Base-by-base conservation (phyloP, 768 basidiomycete species). In the Podaxis mareebaensis region DNA sequence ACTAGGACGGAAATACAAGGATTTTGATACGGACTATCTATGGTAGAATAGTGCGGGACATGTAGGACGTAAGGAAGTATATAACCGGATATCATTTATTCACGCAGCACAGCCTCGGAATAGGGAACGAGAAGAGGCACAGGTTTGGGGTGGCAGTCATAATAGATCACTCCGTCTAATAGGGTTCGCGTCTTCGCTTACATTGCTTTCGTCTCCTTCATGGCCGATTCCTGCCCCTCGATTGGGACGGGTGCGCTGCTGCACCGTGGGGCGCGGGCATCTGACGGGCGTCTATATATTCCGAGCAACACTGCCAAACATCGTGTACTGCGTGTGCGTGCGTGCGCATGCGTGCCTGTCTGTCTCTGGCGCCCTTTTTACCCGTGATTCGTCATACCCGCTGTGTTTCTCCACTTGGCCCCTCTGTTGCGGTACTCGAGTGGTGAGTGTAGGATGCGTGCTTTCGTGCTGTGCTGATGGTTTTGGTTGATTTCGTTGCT, bases 231-330 rank as follows among this genome's bases (percentile, higher is more conserved):
- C 49, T 51, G 49, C 12, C 12, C 49, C 49, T 51, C 24, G 49
- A 51, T 12, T 51, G 20, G 8, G 3, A 5, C 13, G 1, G 26
- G 24, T 24, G 7, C 22, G 8, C 24, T 24, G 13, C 20, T 30
- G 30, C 17, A 10, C 28, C 17, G 17, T 33, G 15, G 30, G 15
- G 24, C 33, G n/a, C 54, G 54, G 54, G 54, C 36, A 17, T 22
- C 54, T 55, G 24, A 51, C 22, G 22, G 24, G 49, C 49, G n/a
- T 22, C 13, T 55, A 15, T 28, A 28, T 4, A 38, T 38, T 11
- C 15, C 3, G 53, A 2, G 53, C 54, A 56, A 56, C 54, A 56
- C 39, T 56, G 39, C 54, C 54, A 56, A 56, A 56, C 54, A 56
- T 55, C 33, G 36, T 39, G 54, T 4, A 8, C 33, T 15, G 33